phyloP scores from a whole-genome alignment of 2,329 filamentous ascomycete species.

The Cadophora sp. region DNA sequence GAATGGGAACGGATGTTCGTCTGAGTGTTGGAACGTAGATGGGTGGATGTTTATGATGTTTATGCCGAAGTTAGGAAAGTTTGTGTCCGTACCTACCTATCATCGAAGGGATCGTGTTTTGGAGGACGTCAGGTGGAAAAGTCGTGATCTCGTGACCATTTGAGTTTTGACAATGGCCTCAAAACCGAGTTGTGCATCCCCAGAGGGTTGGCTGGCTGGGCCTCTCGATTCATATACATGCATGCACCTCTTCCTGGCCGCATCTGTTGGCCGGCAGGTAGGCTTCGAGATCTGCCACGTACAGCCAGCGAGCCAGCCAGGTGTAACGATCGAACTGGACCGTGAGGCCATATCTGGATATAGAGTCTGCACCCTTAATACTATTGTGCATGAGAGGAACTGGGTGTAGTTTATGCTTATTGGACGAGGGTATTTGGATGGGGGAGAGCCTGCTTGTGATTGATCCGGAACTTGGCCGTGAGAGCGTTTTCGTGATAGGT shows the following conservation, averaged over 20 bases:
- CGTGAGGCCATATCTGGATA: neutral
- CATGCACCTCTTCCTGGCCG: conserved; percentile 14
- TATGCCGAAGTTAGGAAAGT: neutral
- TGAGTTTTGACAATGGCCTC: neutral
- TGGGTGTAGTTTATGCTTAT: conserved; percentile 1
- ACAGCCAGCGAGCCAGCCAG: conserved; percentile 6
- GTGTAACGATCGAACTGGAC: conserved; percentile 10
- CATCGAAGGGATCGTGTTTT: neutral
- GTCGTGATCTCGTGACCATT: conserved; percentile 1
- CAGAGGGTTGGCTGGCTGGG: neutral
- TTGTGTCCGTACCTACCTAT: neutral
- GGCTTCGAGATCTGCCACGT: conserved; percentile 8
- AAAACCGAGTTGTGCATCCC: neutral
- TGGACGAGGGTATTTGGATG: conserved; percentile 7
- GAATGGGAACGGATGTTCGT: neutral
- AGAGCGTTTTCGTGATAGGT: conserved; percentile 19
- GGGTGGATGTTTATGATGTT: neutral
- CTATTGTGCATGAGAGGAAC: conserved; percentile 7
- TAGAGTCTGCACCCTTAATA: conserved; percentile 12
- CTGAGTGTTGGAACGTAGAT: neutral
- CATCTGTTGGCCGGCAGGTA: neutral
- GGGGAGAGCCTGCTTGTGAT: conserved; percentile 3
- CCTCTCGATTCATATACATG: conserved; percentile 1
- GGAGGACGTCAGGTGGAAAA: neutral
- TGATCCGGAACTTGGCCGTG: conserved; percentile 5